A percentile compares a stretch with the other conserved stretches of the same genome.
Evolutionary conservation across 768 basidiomycete genomes (phyloP).

Genomic region (Suillus placidus): DNA sequence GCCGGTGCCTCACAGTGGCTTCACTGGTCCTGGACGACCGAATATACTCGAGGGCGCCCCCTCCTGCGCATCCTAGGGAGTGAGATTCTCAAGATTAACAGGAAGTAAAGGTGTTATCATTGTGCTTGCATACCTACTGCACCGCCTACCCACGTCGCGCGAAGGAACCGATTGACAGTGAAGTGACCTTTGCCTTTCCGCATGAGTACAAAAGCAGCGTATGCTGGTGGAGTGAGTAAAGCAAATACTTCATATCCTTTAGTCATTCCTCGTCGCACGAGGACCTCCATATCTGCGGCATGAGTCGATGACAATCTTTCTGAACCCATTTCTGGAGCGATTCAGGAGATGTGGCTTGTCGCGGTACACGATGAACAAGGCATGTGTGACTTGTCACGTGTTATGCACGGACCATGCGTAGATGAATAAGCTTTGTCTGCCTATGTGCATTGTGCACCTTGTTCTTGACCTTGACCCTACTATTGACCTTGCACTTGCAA

Average conservation of each 20-base stretch:
- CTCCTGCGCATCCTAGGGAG: conserved; percentile 39
- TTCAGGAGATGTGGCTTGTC: background rate
- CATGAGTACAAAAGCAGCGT: conserved; percentile 53
- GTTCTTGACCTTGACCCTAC: conserved; percentile 17
- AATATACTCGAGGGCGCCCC: conserved; percentile 62
- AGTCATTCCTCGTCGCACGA: conserved; percentile 65
- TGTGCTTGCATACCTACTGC: conserved; percentile 47
- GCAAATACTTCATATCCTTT: conserved; percentile 73
- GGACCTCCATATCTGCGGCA: conserved; percentile 62
- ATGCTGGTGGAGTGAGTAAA: conserved; percentile 61
- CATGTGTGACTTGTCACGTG: conserved; percentile 25
- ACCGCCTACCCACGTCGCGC: conserved; percentile 76
- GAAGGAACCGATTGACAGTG: conserved; percentile 62
- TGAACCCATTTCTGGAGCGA: conserved; percentile 19
- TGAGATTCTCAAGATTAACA: background rate
- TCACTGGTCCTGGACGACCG: conserved; percentile 58
- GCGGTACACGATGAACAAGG: conserved; percentile 6
- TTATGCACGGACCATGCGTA: conserved; percentile 33
- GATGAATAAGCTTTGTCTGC: conserved; percentile 22
- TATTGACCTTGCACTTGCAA: conserved; percentile 18
- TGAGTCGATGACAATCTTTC: conserved; percentile 33
- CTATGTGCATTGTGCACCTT: conserved; percentile 8
- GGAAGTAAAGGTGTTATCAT: conserved; percentile 1
- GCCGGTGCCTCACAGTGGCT: conserved; percentile 49
- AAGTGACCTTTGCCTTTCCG: conserved; percentile 59